Base-by-base conservation (phyloP, 306 rosid species). In the Cucurbita argyrosperma region DNA sequence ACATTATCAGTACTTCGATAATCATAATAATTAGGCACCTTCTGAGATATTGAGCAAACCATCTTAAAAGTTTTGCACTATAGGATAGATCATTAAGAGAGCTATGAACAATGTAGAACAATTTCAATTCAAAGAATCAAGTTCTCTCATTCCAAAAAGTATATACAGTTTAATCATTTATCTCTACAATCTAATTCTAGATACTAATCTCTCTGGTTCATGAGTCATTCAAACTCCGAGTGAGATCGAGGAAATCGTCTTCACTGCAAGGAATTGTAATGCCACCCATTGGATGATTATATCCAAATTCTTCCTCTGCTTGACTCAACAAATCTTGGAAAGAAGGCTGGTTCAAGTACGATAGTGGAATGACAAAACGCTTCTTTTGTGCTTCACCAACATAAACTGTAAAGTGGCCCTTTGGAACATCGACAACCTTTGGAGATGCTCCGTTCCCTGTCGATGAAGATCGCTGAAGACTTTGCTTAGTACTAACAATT, bases 281-380 rank as follows among this genome's bases (percentile, higher is more conserved):
- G 47, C 77, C 74, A 49, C 80, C 84, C 64, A 65, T 80, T 15
- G 78, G 75, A 80, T 77, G 84, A 39, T 55, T n/a, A 19, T 71
- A 80, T 8, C 78, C 82, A n/a, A 79, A 79, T 73, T 79, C 75
- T 74, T 79, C 78, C 14, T 79, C 78, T 42, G 46, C 77, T 38
- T 71, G 42, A n/a, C 63, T 53, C 4, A 80, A 55, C 18, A 76
- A 63, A 3, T 71, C 77, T 60, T 72, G 75, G 16, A 80, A 80
- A 23, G 67, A 78, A 23, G 82, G 61, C 40, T 76, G 80, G 12
- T 76, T 80, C 81, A 84, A 76, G 45, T 59, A 81, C 12, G 79
- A 58, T 51, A 73, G n/a, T 4, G 82, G 79, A 67, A 79, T 46
- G 16, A 74, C 45, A 12, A 73, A 79, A 6, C 78, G 58, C 75